phyloP scores from a whole-genome alignment of 1,139 yeast species.

The Protomyces macrosporus region DNA sequence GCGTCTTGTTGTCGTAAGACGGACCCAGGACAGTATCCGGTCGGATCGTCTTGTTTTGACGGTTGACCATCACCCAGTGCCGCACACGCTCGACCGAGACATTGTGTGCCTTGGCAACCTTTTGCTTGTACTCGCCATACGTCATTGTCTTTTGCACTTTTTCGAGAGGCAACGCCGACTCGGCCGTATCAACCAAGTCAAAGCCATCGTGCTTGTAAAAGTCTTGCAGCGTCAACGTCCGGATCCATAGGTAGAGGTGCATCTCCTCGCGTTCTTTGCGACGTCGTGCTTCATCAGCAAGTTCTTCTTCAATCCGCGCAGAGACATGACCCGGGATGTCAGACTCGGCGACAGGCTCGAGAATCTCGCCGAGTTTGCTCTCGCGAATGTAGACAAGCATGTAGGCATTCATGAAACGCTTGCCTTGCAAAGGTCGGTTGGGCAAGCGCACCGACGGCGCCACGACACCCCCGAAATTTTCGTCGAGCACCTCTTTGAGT shows the following conservation, averaged over 20 bases:
- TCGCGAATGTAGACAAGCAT: conserved; percentile 91
- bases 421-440: conserved; percentile 34
- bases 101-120: conserved; percentile 48
- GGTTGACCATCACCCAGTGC: conserved; percentile 60
- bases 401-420: conserved; percentile 88
- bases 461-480: conserved; percentile 80
- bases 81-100: conserved; percentile 46
- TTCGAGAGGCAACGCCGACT: conserved; percentile 38
- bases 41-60: conserved; percentile 71
- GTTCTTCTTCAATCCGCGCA: conserved; percentile 57
- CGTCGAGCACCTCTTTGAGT: conserved; percentile 77
- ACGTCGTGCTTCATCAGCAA: conserved; percentile 50
- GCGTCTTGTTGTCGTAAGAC: conserved; percentile 6
- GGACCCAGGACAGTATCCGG: conserved; percentile 51
- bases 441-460: conserved; percentile 45
- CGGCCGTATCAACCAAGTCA: conserved; percentile 50
- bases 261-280: conserved; percentile 72
- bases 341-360: conserved; percentile 53
- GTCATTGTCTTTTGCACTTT: conserved; percentile 57
- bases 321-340: conserved; percentile 70
- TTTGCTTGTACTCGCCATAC: conserved; percentile 49
- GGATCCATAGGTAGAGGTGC: conserved; percentile 61
- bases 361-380: conserved; percentile 51
- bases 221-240: conserved; percentile 50
- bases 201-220: conserved; percentile 64